Conservation (phyloP, 1,284 basidiomycete genomes). For the Leccinum variabile region DNA sequence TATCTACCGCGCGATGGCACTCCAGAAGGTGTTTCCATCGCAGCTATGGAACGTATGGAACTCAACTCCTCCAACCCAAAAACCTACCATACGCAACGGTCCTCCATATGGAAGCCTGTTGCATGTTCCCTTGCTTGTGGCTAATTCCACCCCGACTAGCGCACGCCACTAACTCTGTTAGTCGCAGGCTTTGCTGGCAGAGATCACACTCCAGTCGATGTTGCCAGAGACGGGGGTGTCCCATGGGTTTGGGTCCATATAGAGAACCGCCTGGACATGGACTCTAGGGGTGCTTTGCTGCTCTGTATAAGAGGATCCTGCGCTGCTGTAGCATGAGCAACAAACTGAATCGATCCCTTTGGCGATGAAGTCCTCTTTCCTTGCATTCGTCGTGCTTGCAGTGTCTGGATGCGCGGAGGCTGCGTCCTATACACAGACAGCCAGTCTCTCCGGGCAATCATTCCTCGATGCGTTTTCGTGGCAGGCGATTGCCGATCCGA, state of each 20-base stretch:
- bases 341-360: background rate
- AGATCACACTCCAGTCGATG: background rate
- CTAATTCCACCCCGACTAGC: background rate
- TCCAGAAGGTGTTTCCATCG: background rate
- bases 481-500: slow-evolving; percentile 46
- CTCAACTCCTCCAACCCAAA: background rate
- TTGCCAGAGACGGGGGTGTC: background rate
- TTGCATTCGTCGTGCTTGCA: slow-evolving; percentile 14
- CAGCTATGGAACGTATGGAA: background rate
- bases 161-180: background rate
- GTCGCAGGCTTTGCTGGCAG: slow-evolving; percentile 11
- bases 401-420: slow-evolving; percentile 11
- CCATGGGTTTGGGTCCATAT: background rate
- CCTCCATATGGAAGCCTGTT: slow-evolving; percentile 2
- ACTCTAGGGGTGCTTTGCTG: background rate
- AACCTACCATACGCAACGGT: background rate
- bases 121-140: background rate
- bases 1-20: background rate
- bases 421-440: slow-evolving; percentile 38
- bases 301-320: slow-evolving; percentile 15
- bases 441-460: slow-evolving; percentile 40
- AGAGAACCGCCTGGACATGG: background rate
- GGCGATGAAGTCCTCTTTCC: slow-evolving; percentile 13
- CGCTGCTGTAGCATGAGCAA: background rate
- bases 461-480: slow-evolving; percentile 47